A percentile compares a stretch with the other conserved stretches of the same genome.
Conservation (phyloP, 179 eudicot genomes). For the Kewa caespitosa region DNA sequence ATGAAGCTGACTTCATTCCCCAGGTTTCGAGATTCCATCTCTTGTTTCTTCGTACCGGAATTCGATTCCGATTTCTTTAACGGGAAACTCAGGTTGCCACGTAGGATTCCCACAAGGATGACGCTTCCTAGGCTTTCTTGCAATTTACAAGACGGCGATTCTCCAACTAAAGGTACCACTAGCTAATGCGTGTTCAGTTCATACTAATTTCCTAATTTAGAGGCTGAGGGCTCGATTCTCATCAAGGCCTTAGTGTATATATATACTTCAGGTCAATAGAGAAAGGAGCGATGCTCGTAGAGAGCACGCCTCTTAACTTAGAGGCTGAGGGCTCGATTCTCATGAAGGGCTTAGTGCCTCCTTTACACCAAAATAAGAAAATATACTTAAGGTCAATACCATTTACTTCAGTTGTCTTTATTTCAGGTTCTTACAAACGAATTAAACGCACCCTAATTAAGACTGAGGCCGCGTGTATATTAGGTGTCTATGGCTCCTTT, state of each 20-base stretch:
- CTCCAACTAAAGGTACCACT: slow-evolving; percentile 38
- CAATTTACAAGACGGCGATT: slow-evolving; percentile 50
- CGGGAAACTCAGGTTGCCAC: slow-evolving; percentile 30
- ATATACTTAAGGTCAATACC: too few species aligned
- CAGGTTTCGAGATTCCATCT: slow-evolving; percentile 26
- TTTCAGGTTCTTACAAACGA: background rate
- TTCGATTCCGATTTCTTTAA: slow-evolving; percentile 24
- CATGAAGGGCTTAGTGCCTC: too few species aligned
- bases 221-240: background rate
- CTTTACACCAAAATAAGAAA: too few species aligned
- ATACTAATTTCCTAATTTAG: background rate
- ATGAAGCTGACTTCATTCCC: slow-evolving; percentile 41
- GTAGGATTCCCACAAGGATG: slow-evolving; percentile 3
- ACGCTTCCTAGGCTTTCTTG: slow-evolving; percentile 41
- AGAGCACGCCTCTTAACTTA: too few species aligned
- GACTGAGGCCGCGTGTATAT: too few species aligned
- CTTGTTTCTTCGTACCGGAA: slow-evolving; percentile 22
- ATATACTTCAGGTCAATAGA: too few species aligned
- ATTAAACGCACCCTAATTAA: background rate
- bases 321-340: too few species aligned
- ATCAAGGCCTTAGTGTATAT: background rate
- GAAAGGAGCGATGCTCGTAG: too few species aligned
- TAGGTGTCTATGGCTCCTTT: too few species aligned
- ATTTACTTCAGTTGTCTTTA: background rate
- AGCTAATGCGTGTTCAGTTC: background rate